phyloP scores from a whole-genome alignment of 441 rosid genomes.

The Macaranga tanarius region DNA sequence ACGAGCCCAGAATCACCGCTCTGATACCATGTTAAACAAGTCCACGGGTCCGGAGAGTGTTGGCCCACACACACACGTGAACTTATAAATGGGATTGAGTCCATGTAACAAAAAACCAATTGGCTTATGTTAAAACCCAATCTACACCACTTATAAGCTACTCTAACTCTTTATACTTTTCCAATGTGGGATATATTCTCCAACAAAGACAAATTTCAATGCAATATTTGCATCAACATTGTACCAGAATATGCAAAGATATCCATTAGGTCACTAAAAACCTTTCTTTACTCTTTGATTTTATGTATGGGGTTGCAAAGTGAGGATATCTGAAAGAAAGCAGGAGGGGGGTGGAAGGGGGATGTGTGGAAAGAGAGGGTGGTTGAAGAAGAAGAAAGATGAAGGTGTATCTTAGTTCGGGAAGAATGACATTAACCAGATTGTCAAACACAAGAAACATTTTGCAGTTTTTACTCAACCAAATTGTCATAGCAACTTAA shows the following conservation, averaged over 20 bases:
- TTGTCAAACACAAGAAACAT: neutral
- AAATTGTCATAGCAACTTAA: neutral
- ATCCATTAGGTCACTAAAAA: neutral
- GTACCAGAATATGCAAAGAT: neutral
- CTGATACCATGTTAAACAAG: too few species aligned
- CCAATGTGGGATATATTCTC: too few species aligned
- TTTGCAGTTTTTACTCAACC: neutral
- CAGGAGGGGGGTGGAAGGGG: too few species aligned
- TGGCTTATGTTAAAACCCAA: too few species aligned
- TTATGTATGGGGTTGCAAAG: neutral
- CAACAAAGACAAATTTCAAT: neutral
- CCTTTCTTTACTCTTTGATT: constrained; percentile 5
- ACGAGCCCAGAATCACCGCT: too few species aligned
- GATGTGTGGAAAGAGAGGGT: neutral
- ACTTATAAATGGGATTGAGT: too few species aligned
- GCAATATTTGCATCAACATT: neutral
- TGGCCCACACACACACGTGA: too few species aligned
- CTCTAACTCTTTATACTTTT: too few species aligned
- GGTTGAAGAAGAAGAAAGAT: too few species aligned
- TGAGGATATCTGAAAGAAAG: neutral
- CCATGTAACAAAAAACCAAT: too few species aligned
- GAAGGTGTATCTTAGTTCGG: neutral
- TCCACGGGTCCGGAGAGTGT: too few species aligned
- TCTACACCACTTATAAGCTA: too few species aligned
- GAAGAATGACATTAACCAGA: neutral